A percentile compares a stretch with the other conserved stretches of the same genome.
These are phyloP conservation scores for Acanthamoeba triangularis DNA, from an alignment of 208 protist genomes.

Conservation along the genomic window DNA sequence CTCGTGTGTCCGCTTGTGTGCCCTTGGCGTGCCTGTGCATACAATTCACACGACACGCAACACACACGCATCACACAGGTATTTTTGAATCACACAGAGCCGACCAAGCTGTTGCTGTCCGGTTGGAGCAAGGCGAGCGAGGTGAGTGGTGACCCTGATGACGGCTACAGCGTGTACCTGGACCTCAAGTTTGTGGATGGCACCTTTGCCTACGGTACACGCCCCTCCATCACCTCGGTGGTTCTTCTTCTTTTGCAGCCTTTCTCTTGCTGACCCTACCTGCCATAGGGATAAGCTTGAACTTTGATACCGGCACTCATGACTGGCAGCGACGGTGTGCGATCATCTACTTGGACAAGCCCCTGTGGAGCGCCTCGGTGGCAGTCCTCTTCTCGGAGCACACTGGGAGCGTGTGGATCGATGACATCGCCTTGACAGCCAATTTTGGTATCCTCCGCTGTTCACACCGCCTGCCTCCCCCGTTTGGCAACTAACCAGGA, in stretches of 20 bases:
- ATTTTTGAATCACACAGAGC: neutral
- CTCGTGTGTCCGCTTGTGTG: neutral
- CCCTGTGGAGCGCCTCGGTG: neutral
- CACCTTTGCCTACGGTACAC: neutral
- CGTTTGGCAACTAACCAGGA: neutral
- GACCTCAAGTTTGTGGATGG: conserved; percentile 41
- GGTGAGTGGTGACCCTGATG: neutral
- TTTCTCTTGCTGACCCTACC: neutral
- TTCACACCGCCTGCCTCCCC: too few species aligned
- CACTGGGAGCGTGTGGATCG: conserved; percentile 29
- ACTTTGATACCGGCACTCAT: conserved; percentile 34
- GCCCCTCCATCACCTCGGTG: too few species aligned
- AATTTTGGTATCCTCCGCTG: neutral
- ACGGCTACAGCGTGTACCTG: conserved; percentile 2
- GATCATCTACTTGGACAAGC: neutral
- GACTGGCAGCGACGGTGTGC: neutral
- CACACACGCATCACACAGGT: neutral
- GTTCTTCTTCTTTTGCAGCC: neutral
- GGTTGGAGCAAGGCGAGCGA: conserved; percentile 32
- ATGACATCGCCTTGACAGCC: neutral
- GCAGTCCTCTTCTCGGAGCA: conserved; percentile 15
- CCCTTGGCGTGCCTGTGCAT: neutral
- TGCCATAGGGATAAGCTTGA: conserved; percentile 18
- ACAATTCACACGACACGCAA: too few species aligned
- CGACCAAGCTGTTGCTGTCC: neutral